Conservation (phyloP, 306 rosid genomes). For the Corylus americana region DNA sequence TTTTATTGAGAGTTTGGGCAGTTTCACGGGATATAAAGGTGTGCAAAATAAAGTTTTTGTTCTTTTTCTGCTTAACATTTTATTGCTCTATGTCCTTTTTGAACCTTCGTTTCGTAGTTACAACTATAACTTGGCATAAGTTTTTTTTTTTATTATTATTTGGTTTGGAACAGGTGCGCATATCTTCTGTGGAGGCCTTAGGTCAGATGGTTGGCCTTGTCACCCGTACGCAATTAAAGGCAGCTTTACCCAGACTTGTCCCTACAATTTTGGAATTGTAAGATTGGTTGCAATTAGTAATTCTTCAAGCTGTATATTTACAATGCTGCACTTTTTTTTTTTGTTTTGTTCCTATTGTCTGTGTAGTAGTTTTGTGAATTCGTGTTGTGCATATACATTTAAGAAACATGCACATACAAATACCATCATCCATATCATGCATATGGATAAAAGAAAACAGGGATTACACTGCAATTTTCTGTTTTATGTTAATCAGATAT, state of each 20-base stretch:
- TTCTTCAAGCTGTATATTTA: constrained; percentile 20
- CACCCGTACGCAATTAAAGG: constrained; percentile 76
- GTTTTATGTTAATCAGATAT: constrained; percentile 55
- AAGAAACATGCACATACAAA: not conserved
- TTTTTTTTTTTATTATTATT: not conserved
- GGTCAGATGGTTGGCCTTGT: constrained; percentile 96
- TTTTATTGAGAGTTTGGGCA: constrained; percentile 91
- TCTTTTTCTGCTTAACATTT: constrained; percentile 11
- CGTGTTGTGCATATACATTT: not conserved
- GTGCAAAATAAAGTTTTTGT: constrained; percentile 18
- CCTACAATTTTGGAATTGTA: constrained; percentile 95
- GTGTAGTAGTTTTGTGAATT: constrained; percentile 13
- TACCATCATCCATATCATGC: constrained; percentile 12
- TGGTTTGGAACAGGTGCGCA: constrained; percentile 59
- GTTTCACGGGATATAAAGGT: constrained; percentile 93
- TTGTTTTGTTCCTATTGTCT: constrained; percentile 15
- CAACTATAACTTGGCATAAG: not conserved
- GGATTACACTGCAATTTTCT: constrained; percentile 22
- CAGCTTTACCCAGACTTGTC: constrained; percentile 84
- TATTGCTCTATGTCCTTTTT: not conserved
- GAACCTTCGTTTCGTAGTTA: constrained; percentile 2
- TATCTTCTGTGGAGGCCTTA: constrained; percentile 84
- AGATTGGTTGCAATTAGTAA: constrained; percentile 35
- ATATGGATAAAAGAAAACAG: constrained; percentile 19
- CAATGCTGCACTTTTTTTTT: constrained; percentile 13